A percentile compares a stretch with the other conserved stretches of the same genome.
phyloP scores from a whole-genome alignment of 1,284 basidiomycete genomes.

The Gastroboletus turbinatus region DNA sequence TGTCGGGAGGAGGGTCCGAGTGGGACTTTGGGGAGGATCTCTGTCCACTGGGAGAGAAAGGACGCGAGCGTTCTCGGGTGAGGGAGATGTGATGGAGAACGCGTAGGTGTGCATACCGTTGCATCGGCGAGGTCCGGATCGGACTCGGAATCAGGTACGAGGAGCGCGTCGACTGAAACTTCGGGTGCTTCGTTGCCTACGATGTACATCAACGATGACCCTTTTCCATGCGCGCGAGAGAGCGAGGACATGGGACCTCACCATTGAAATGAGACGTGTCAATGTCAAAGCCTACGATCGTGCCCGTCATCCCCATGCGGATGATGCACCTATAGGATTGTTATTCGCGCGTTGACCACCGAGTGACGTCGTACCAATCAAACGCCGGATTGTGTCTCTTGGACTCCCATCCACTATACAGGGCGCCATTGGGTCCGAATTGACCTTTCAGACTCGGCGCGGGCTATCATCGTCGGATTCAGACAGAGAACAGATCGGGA shows the following conservation, averaged over 20 bases:
- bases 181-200: constrained; percentile 88
- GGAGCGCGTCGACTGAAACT: constrained; percentile 71
- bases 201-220: background rate
- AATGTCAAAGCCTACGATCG: constrained; percentile 86
- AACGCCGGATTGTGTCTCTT: constrained; percentile 84
- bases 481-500: background rate
- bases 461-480: too few species aligned
- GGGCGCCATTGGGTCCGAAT: constrained; percentile 93
- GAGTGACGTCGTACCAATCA: constrained; percentile 71
- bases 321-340: constrained; percentile 75
- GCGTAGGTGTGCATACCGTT: constrained; percentile 43
- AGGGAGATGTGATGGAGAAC: background rate
- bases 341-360: background rate
- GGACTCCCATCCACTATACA: constrained; percentile 95
- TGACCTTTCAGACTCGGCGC: constrained; percentile 86
- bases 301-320: constrained; percentile 80
- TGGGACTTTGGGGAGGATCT: constrained; percentile 71
- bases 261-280: constrained; percentile 97
- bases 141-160: constrained; percentile 43
- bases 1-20: constrained; percentile 86
- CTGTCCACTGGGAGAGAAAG: constrained; percentile 64
- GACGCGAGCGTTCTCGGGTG: background rate
- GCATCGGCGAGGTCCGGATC: constrained; percentile 47
- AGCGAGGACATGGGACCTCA: constrained; percentile 25
- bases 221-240: background rate